Evolutionary conservation across 2,329 filamentous ascomycete species (phyloP), one percentile per base, ranked within the genome.

Genomic region (Ascochyta viciae-villosae): DNA sequence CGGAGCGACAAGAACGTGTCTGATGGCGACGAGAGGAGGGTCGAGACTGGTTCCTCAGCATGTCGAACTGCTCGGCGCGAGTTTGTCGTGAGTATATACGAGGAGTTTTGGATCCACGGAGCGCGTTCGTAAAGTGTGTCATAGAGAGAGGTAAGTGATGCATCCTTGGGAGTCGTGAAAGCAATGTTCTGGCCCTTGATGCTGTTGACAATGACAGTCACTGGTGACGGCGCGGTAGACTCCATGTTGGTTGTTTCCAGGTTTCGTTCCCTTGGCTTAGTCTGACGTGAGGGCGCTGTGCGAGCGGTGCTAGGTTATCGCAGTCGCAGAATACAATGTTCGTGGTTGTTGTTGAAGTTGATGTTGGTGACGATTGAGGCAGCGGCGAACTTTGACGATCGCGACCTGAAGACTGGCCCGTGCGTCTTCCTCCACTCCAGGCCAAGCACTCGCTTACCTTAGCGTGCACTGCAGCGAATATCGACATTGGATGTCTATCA

Each of bases 181-280:
- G 94, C 92, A 6, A 96, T 84, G 42, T 89, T 88, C 16, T 96
- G 84, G 61, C 94, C 94, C 7, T 89, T 83, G 70, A 98, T 94
- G 59, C 89, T 91, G 65, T 91, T 89, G 58, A 99, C 81, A 56
- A 98, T 85, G 61, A 98, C 82, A 77, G 72, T 75, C 51, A 75
- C 61, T 22, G 67, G 70, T 4, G 65, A 63, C 47, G 62, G 58
- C 7, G 57, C 64, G 54, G 58, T 46, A 55, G 63, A 50, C 19
- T 66, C 68, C 71, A 74, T 73, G 50, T 31, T 31, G 29, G 10
- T 13, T 31, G 12, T 6, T 31, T 31, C 12, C 12, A 31, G 6
- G 6, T 5, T 13, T 4, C 29, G 29, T 31, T 31, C 12, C 10
- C 29, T 10, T 12, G 5, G 29, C 10, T 31, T 9, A 10, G 27